Conservation (phyloP, 495 filamentous ascomycete species). For the Pyrenopolyporus hunteri region DNA sequence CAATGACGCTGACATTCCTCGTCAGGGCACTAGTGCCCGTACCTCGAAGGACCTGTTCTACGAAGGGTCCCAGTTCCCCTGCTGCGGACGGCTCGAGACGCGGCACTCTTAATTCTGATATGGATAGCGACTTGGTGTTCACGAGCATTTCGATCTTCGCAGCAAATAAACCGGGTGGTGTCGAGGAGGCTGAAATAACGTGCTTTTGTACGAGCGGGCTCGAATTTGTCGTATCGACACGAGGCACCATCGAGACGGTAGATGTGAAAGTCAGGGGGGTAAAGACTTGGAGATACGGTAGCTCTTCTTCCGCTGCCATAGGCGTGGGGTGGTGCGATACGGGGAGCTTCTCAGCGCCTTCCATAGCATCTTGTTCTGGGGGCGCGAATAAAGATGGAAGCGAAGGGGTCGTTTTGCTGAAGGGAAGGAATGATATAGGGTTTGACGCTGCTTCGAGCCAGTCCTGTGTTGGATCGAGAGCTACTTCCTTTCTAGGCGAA, state of each 20-base stretch:
- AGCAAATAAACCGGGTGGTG: conserved; percentile 50
- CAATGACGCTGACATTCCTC: conserved; percentile 53
- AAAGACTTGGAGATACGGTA: conserved; percentile 64
- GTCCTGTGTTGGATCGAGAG: conserved; percentile 32
- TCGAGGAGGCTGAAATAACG: conserved; percentile 46
- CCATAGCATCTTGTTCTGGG: background rate
- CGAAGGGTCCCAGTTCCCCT: conserved; percentile 50
- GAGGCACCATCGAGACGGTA: conserved; percentile 49
- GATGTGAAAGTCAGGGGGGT: conserved; percentile 60
- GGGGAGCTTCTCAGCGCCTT: conserved; percentile 37
- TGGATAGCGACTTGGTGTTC: conserved; percentile 47
- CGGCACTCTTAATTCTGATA: conserved; percentile 50
- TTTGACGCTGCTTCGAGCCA: conserved; percentile 52
- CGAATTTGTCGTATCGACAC: conserved; percentile 24
- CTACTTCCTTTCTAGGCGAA: conserved; percentile 40
- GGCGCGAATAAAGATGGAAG: conserved; percentile 17
- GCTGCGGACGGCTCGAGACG: conserved; percentile 50
- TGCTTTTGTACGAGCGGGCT: conserved; percentile 49
- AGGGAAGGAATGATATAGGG: conserved; percentile 58
- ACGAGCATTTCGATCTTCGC: conserved; percentile 56
- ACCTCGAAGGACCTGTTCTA: conserved; percentile 37
- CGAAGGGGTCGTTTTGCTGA: conserved; percentile 42
- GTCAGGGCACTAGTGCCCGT: conserved; percentile 42
- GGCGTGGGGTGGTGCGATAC: conserved; percentile 60
- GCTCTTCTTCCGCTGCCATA: conserved; percentile 56